These are phyloP conservation scores for Lachancea meyersii DNA, from an alignment of 805 yeast genomes.

Conservation along the genomic window DNA sequence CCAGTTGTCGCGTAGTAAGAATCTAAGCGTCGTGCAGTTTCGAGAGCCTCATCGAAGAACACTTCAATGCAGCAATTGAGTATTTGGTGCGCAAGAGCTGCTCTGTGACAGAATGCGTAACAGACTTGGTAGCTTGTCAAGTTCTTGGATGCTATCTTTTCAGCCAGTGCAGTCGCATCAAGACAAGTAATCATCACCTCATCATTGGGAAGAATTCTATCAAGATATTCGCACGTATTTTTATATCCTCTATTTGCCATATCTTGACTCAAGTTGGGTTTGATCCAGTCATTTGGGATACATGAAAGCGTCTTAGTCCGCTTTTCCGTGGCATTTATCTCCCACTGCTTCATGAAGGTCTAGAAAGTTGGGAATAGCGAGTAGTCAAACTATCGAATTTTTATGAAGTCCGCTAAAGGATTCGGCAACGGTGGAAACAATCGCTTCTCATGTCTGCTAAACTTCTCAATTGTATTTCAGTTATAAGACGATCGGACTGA, in stretches of 20 bases:
- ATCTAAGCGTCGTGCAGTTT: constrained; percentile 48
- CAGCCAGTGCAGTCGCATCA: constrained; percentile 1
- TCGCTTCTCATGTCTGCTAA: too few species aligned
- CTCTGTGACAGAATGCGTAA: constrained; percentile 49
- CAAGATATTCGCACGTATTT: constrained; percentile 1
- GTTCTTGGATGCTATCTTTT: neutral
- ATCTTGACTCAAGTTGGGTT: neutral
- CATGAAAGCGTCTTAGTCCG: neutral
- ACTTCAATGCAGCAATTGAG: constrained; percentile 29
- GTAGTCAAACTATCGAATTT: too few species aligned
- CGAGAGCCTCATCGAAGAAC: constrained; percentile 51
- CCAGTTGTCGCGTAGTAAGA: constrained; percentile 35
- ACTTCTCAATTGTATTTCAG: too few species aligned
- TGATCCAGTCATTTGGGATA: constrained; percentile 5
- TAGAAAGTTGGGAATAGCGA: too few species aligned
- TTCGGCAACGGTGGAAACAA: too few species aligned
- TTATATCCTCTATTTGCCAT: neutral
- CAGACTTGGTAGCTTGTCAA: constrained; percentile 12
- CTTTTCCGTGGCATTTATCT: neutral
- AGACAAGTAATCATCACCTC: constrained; percentile 2
- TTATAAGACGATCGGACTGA: too few species aligned
- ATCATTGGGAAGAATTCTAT: neutral
- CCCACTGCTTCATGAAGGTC: neutral
- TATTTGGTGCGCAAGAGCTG: constrained; percentile 50
- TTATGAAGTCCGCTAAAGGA: too few species aligned